These are phyloP conservation scores for Linum trigynum DNA, from an alignment of 345 rosid genomes.

Conservation along the genomic window DNA sequence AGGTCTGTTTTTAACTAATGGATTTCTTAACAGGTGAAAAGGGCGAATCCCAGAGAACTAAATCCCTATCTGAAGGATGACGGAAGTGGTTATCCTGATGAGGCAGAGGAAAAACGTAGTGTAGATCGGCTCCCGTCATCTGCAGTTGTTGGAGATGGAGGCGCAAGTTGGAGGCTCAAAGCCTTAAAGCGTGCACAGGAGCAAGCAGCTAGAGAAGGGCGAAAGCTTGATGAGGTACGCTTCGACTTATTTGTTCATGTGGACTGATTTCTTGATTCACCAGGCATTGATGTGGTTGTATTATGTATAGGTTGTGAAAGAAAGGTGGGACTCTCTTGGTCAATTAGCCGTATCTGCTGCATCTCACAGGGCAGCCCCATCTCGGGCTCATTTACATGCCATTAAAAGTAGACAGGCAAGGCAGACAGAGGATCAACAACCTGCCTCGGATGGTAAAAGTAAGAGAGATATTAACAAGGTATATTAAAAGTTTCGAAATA, in stretches of 20 bases:
- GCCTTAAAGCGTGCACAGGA: slow-evolving; percentile 81
- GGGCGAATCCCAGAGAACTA: slow-evolving; percentile 63
- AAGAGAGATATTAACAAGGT: slow-evolving; percentile 45
- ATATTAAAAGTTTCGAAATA: slow-evolving; percentile 2
- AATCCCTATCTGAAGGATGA: slow-evolving; percentile 72
- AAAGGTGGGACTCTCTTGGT: slow-evolving; percentile 78
- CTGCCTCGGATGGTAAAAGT: slow-evolving; percentile 19
- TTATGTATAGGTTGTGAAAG: slow-evolving; percentile 59
- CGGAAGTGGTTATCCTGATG: slow-evolving; percentile 82
- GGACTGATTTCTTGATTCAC: slow-evolving; percentile 9
- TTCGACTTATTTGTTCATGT: slow-evolving; percentile 3
- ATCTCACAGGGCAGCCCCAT: slow-evolving; percentile 63
- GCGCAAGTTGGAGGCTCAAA: slow-evolving; percentile 93
- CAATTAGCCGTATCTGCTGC: slow-evolving; percentile 57
- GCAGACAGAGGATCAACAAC: slow-evolving; percentile 21
- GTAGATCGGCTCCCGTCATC: slow-evolving; percentile 36
- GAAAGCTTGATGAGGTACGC: slow-evolving; percentile 50
- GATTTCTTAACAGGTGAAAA: slow-evolving; percentile 27
- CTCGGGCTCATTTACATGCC: slow-evolving; percentile 82
- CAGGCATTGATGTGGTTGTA: slow-evolving; percentile 14
- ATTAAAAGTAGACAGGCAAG: slow-evolving; percentile 55
- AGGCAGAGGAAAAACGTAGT: slow-evolving; percentile 32
- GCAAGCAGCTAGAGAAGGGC: slow-evolving; percentile 86
- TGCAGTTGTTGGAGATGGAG: slow-evolving; percentile 84
- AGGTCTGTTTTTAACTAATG: neutral